Base-by-base conservation (phyloP, 176 grass and related monocot species). In the Olyra latifolia region DNA sequence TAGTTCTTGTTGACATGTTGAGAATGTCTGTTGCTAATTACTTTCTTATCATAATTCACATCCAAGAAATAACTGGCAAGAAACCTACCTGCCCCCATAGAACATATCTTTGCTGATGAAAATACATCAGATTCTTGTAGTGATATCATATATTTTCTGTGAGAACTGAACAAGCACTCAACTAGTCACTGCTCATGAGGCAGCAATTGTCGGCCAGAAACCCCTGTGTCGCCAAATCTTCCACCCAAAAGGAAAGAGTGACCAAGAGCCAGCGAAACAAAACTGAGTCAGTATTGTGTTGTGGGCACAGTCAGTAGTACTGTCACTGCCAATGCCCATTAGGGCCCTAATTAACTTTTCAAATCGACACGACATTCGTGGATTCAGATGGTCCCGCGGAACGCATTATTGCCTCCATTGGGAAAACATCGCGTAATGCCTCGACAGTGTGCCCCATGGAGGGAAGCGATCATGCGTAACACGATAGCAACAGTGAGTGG, bases 31-130 rank as follows among this genome's bases (percentile, higher is more conserved):
- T 17, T 41, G 49, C 49, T n/a, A 12, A 58, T 16, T 40, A 42
- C n/a, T 10, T 8, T 38, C 28, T 38, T n/a, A 39, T 38, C 59
- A 23, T n/a, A 39, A 45, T 65, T 35, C 23, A 23, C 38, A 50
- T 77, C 46, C 46, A 62, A 66, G 40, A 46, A 66, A 24, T 67
- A n/a, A n/a, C n/a, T n/a, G n/a, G n/a, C n/a, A n/a, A n/a, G n/a
- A n/a, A n/a, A 67, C 19, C 30, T 42, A n/a, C 7, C 66, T 20
- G 47, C 13, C 27, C 13, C 35, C 41, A 22, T 32, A 43, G 62
- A 54, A 41, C 3, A 79, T 20, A 54, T 17, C 41, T 0, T 64
- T 44, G 5, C n/a, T n/a, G n/a, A n/a, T n/a, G n/a, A n/a, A n/a
- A n/a, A n/a, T n/a, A n/a, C n/a, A n/a, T n/a, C n/a, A n/a, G n/a